Evolutionary conservation across 768 basidiomycete genomes (phyloP), one percentile per base, ranked within the genome.

Genomic region (Goffeauzyma gilvescens): DNA sequence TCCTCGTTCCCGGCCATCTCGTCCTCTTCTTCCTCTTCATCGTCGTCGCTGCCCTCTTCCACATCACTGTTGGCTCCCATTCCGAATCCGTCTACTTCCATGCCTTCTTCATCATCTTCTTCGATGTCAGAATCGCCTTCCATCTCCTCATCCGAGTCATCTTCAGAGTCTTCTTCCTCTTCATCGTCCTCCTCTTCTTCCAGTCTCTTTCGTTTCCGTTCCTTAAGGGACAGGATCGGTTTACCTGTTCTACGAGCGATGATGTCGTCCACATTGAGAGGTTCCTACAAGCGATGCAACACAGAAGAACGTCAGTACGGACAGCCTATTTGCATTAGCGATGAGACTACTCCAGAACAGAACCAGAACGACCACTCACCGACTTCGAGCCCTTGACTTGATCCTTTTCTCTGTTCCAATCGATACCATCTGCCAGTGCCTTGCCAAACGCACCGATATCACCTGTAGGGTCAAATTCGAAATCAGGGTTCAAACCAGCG

Each of bases 211-310:
- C 83, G 73, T 57, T 86, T 61, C 23, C 53, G 42, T 81, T 63
- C 55, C 22, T 47, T 38, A 36, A 55, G 54, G 7, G 66, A 61
- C 40, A 65, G 64, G 22, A 56, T 51, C 25, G 51, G 50, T 53
- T 50, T 62, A 50, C 44, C 76, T 54, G 56, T 68, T 72, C 54
- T 76, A 44, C 79, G 72, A 38, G 77, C 76, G 61, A 95, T 89
- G 47, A 95, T 89, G 55, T 90, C 84, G 60, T 90, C 81, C 8
- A 95, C 78, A 33, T 79, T 83, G 41, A 90, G 74, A n/a, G 78
- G 77, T 58, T 73, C 67, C 78, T 83, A 49, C 12, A 46, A 9
- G 39, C n/a, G 22, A 7, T 4, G 18, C 13, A 25, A 12, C 23
- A 30, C n/a, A 20, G 5, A 27, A 27, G 30, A 18, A n/a, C 21